A percentile compares a stretch with the other conserved stretches of the same genome.
Evolutionary conservation across 441 rosid genomes (phyloP).

Genomic region (Syzygium malaccense): DNA sequence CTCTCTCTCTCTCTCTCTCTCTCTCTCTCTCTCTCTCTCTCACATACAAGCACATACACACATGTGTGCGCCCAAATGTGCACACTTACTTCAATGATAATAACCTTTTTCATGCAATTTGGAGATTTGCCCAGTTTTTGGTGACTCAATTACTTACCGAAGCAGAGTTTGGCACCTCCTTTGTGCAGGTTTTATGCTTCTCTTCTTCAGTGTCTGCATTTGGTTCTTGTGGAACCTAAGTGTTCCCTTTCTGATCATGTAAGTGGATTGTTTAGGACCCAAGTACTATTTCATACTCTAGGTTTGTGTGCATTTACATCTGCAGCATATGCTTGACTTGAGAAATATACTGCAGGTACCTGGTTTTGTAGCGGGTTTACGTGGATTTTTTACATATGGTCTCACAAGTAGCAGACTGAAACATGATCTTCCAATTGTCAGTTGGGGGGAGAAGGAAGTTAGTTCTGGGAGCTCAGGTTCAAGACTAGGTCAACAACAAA

Average conservation of each 20-base stretch:
- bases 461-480: constrained; percentile 21
- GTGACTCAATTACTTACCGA: background rate
- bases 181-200: constrained; percentile 66
- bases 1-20: background rate
- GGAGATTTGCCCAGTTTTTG: background rate
- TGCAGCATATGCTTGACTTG: background rate
- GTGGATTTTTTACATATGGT: constrained; percentile 72
- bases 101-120: background rate
- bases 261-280: constrained; percentile 17
- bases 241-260: constrained; percentile 76
- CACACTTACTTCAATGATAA: background rate
- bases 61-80: background rate
- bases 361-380: constrained; percentile 65
- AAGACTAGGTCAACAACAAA: constrained; percentile 27
- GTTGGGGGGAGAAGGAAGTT: constrained; percentile 35
- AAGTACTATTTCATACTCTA: background rate
- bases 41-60: background rate
- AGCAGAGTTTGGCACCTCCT: background rate
- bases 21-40: constrained; percentile 1
- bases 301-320: background rate
- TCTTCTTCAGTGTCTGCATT: constrained; percentile 73
- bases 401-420: constrained; percentile 33
- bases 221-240: constrained; percentile 60
- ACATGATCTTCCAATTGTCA: constrained; percentile 15
- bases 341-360: constrained; percentile 46